Percentiles rank a stretch among this genome's conserved stretches.
These are phyloP conservation scores for Grifola frondosa DNA, from an alignment of 1,284 basidiomycete species.

Conservation along the genomic window DNA sequence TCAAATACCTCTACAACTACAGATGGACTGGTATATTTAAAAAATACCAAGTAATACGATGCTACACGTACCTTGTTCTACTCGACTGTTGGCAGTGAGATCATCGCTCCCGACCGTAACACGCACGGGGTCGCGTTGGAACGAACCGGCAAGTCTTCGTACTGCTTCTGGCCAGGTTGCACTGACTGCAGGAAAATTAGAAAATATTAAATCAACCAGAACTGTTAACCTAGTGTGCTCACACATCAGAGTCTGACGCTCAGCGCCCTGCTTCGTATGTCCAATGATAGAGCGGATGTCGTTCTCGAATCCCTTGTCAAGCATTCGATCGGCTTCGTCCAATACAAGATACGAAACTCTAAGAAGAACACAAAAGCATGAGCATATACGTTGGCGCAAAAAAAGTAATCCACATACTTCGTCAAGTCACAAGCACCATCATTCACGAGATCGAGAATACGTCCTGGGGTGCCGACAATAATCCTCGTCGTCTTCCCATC, in stretches of 20 bases:
- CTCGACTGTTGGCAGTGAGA: constrained; percentile 89
- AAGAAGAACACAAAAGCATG: not conserved
- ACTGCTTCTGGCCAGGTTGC: constrained; percentile 99
- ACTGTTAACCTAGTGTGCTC: constrained; percentile 31
- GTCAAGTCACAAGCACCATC: constrained; percentile 85
- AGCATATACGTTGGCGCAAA: not conserved
- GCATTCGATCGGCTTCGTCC: constrained; percentile 98
- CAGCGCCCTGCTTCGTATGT: constrained; percentile 62
- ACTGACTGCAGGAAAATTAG: constrained; percentile 60
- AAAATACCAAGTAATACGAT: not conserved
- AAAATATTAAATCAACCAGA: not conserved
- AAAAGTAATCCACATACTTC: constrained; percentile 42
- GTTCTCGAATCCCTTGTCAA: constrained; percentile 98
- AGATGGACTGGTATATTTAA: constrained; percentile 2
- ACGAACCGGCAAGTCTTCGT: constrained; percentile 89
- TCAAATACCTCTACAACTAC: constrained; percentile 85
- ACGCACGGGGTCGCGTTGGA: constrained; percentile 83
- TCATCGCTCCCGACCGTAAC: constrained; percentile 97
- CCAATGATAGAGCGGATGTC: constrained; percentile 94
- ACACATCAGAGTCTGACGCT: constrained; percentile 94
- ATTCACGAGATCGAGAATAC: constrained; percentile 87
- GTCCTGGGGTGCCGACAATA: constrained; percentile 93
- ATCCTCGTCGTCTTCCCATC: constrained; percentile 62
- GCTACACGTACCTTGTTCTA: constrained; percentile 58
- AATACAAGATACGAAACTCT: constrained; percentile 91